Percentiles rank a stretch among this genome's conserved stretches.
Evolutionary conservation across 2,329 filamentous ascomycete species (phyloP).

Genomic region (Drechslera avenae): DNA sequence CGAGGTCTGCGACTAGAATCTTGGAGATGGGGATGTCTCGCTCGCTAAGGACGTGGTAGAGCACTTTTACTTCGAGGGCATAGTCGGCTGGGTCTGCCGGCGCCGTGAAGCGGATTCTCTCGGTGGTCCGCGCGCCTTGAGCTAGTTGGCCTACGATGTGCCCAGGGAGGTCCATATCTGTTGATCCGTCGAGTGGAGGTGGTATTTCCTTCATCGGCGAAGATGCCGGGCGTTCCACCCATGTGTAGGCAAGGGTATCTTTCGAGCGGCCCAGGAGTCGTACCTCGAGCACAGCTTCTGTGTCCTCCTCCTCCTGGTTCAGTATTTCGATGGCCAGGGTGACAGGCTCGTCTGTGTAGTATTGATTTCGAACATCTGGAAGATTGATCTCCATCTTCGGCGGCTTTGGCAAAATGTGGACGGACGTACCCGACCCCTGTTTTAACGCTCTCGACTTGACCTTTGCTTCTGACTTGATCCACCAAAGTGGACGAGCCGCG

Average conservation of each 20-base stretch:
- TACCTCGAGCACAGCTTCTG: constrained; percentile 72
- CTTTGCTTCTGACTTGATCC: constrained; percentile 32
- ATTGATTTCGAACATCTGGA: constrained; percentile 67
- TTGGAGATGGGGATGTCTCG: constrained; percentile 81
- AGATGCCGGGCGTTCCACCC: constrained; percentile 50
- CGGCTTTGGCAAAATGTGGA: constrained; percentile 83
- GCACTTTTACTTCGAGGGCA: constrained; percentile 72
- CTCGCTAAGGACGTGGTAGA: constrained; percentile 81
- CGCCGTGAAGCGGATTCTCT: constrained; percentile 48
- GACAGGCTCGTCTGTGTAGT: constrained; percentile 84
- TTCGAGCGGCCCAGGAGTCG: constrained; percentile 65
- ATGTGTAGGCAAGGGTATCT: constrained; percentile 53
- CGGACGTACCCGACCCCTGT: constrained; percentile 52
- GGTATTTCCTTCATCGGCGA: constrained; percentile 41
- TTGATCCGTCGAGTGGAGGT: constrained; percentile 26
- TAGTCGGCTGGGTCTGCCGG: constrained; percentile 60
- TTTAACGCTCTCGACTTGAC: constrained; percentile 39
- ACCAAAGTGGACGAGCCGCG: constrained; percentile 40
- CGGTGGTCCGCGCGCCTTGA: constrained; percentile 37
- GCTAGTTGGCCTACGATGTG: constrained; percentile 46
- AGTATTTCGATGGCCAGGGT: constrained; percentile 69
- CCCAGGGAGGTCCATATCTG: constrained; percentile 42
- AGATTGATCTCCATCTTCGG: constrained; percentile 84
- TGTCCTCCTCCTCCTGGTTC: constrained; percentile 84
- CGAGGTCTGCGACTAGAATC: constrained; percentile 69